Evolutionary conservation across 805 yeast species (phyloP).

Genomic region (Barnettozyma sp.): DNA sequence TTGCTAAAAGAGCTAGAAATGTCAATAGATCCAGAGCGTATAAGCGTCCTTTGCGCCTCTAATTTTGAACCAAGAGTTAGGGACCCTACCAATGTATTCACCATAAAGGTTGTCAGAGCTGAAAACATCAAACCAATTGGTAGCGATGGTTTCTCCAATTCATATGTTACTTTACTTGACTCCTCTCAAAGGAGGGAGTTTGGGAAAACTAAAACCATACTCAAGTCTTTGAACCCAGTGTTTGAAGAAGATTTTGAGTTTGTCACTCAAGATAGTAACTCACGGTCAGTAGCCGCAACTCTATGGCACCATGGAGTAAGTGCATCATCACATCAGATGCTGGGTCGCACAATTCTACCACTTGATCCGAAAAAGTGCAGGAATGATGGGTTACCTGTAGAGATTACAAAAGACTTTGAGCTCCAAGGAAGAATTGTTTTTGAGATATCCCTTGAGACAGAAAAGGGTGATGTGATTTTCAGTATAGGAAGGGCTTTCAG

Average conservation of each 20-base stretch:
- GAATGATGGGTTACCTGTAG: conserved; percentile 64
- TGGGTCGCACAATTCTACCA: conserved; percentile 56
- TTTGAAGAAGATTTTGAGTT: conserved; percentile 87
- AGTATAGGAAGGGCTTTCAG: conserved; percentile 72
- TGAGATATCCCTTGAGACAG: conserved; percentile 71
- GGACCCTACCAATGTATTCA: conserved; percentile 46
- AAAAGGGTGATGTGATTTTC: conserved; percentile 72
- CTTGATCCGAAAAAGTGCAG: conserved; percentile 57
- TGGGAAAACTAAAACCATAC: conserved; percentile 63
- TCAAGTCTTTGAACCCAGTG: conserved; percentile 57
- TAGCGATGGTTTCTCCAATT: conserved; percentile 41
- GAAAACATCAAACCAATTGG: conserved; percentile 48
- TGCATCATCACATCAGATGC: conserved; percentile 48
- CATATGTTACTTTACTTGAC: conserved; percentile 60
- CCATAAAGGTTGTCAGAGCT: conserved; percentile 56
- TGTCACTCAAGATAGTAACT: conserved; percentile 32
- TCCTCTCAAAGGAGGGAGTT: conserved; percentile 45
- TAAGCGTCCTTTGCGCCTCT: conserved; percentile 31
- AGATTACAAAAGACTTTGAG: conserved; percentile 47
- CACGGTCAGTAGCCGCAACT: conserved; percentile 46
- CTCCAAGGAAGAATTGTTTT: conserved; percentile 62
- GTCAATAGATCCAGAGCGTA: conserved; percentile 48
- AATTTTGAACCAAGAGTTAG: conserved; percentile 23
- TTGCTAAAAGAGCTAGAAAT: conserved; percentile 49
- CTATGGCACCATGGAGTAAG: conserved; percentile 59